phyloP scores from a whole-genome alignment of 192 early-diverging fungal genomes.

The Helicostylum pulchrum region DNA sequence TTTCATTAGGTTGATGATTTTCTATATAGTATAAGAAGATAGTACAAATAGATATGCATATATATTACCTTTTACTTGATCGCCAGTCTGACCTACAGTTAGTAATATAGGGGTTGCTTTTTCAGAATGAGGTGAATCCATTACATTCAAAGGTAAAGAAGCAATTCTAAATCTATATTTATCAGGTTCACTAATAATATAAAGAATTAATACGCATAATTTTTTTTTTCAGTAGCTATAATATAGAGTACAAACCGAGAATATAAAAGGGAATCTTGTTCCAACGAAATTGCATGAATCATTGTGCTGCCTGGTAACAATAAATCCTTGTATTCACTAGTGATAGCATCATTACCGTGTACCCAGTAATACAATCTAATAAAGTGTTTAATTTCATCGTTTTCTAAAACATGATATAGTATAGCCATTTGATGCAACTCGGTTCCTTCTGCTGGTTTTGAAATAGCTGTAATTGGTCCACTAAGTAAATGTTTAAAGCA shows the following conservation, averaged over 20 bases:
- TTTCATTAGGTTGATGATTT: slow-evolving; percentile 17
- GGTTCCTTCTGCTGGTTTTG: background rate
- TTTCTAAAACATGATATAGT: slow-evolving; percentile 26
- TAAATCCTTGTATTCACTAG: slow-evolving; percentile 27
- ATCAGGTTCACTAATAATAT: slow-evolving; percentile 24
- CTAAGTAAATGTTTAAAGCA: slow-evolving; percentile 17
- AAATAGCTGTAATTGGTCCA: slow-evolving; percentile 24
- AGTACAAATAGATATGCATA: background rate
- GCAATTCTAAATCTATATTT: slow-evolving; percentile 13
- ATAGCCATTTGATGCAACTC: slow-evolving; percentile 21
- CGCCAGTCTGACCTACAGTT: slow-evolving; percentile 9
- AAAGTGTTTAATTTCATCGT: slow-evolving; percentile 26
- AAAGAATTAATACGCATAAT: background rate
- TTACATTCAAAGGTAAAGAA: slow-evolving; percentile 12
- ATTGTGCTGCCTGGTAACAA: slow-evolving; percentile 27
- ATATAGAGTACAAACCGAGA: slow-evolving; percentile 15
- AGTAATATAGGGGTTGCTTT: slow-evolving; percentile 10
- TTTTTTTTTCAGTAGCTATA: too few species aligned
- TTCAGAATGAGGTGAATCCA: slow-evolving; percentile 17
- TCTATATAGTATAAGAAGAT: background rate
- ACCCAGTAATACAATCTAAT: slow-evolving; percentile 22
- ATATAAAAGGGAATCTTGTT: slow-evolving; percentile 29
- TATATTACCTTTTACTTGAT: slow-evolving; percentile 14
- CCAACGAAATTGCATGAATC: slow-evolving; percentile 25
- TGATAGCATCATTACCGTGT: background rate